Evolutionary conservation across 1,139 yeast species (phyloP).

Genomic region (Suhomyces panamericanus): DNA sequence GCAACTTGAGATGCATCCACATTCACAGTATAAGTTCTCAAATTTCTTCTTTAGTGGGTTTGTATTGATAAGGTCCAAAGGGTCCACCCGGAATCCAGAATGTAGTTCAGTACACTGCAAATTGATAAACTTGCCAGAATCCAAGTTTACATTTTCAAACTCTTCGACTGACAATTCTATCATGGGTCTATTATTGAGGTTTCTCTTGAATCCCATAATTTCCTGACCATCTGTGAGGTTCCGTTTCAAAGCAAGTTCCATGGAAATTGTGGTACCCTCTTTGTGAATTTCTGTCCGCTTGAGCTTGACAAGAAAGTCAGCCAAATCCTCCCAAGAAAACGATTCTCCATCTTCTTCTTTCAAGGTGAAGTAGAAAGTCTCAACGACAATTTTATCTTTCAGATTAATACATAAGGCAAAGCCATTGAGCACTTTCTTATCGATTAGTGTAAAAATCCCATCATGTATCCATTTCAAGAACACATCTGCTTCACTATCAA

Average conservation of each 20-base stretch:
- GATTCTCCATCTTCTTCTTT: neutral
- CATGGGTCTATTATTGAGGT: neutral
- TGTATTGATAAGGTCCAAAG: neutral
- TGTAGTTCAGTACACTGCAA: neutral
- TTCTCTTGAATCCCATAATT: neutral
- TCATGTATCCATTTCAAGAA: neutral
- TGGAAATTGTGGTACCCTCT: neutral
- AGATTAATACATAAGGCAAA: neutral
- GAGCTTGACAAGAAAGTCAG: neutral
- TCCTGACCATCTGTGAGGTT: neutral
- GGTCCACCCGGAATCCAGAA: neutral
- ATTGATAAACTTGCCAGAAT: neutral
- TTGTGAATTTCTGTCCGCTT: too few relatives aligned
- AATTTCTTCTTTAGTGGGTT: neutral
- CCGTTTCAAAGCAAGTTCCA: neutral
- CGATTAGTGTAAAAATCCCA: neutral
- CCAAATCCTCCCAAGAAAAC: neutral
- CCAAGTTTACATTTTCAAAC: neutral
- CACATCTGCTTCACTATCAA: conserved; percentile 31
- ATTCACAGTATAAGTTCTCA: neutral
- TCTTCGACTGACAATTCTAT: neutral
- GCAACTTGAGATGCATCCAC: neutral
- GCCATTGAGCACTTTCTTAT: neutral
- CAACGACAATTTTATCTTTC: neutral
- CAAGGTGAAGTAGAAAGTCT: neutral